Percentiles rank a stretch among this genome's conserved stretches.
Conservation (phyloP, 2,329 filamentous ascomycete genomes). For the Pseudofabraea citricarpa region DNA sequence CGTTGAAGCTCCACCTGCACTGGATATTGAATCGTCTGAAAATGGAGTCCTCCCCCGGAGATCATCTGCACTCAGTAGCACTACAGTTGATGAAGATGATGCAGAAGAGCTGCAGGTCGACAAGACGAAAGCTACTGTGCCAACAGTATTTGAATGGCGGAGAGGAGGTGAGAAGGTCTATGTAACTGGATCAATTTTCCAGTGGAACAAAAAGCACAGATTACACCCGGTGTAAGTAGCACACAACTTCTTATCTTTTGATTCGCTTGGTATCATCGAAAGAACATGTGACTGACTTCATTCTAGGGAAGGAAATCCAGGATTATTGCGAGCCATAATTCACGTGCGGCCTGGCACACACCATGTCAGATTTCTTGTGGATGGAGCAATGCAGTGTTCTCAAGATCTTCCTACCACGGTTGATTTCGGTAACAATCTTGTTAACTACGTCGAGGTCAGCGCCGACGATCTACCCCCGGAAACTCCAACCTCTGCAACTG, state of each 20-base stretch:
- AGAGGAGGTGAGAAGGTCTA: slow-evolving; percentile 84
- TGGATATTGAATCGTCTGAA: slow-evolving; percentile 38
- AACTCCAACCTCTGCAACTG: slow-evolving; percentile 26
- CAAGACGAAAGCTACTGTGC: slow-evolving; percentile 72
- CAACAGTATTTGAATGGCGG: slow-evolving; percentile 82
- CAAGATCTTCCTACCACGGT: slow-evolving; percentile 87
- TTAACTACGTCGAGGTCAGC: slow-evolving; percentile 96
- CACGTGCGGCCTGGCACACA: slow-evolving; percentile 89
- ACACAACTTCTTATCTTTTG: neutral
- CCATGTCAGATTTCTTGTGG: slow-evolving; percentile 93
- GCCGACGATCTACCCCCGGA: slow-evolving; percentile 59
- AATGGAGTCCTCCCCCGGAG: slow-evolving; percentile 39
- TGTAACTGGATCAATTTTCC: slow-evolving; percentile 94
- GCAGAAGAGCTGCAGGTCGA: slow-evolving; percentile 72
- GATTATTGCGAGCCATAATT: slow-evolving; percentile 71
- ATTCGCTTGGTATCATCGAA: no score
- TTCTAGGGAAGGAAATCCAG: slow-evolving; percentile 39
- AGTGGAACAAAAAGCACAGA: slow-evolving; percentile 93
- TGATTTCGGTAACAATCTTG: slow-evolving; percentile 94
- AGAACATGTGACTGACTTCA: slow-evolving; percentile 6
- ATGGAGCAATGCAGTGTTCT: slow-evolving; percentile 88
- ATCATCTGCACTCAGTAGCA: slow-evolving; percentile 54
- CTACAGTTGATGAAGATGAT: slow-evolving; percentile 67
- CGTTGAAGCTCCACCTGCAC: slow-evolving; percentile 23
- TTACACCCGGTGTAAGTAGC: slow-evolving; percentile 70